Conservation (phyloP, 108 stramenopile genomes). For the Fistulifera pelliculosa region DNA sequence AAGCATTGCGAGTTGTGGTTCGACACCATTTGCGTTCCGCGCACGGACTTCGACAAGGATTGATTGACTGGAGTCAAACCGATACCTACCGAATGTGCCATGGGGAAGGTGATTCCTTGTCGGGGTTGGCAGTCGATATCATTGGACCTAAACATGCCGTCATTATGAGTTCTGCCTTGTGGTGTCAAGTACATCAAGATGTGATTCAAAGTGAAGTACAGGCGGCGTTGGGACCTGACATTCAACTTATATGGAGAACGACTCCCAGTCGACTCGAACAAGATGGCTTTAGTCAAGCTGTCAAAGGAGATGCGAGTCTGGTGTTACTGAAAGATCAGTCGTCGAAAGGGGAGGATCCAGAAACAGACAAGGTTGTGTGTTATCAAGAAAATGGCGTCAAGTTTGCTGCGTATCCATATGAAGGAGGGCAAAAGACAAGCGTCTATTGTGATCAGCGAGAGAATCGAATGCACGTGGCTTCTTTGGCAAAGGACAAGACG, state of each 20-base stretch:
- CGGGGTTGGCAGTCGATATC: slow-evolving; percentile 88
- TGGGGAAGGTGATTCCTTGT: slow-evolving; percentile 91
- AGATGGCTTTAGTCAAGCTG: slow-evolving; percentile 43
- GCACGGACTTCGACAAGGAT: slow-evolving; percentile 28
- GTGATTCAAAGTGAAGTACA: slow-evolving; percentile 37
- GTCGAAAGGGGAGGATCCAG: slow-evolving; percentile 3
- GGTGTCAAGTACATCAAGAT: slow-evolving; percentile 81
- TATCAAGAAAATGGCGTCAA: slow-evolving; percentile 67
- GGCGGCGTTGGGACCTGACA: slow-evolving; percentile 27
- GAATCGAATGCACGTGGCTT: slow-evolving; percentile 63
- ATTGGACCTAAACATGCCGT: slow-evolving; percentile 65
- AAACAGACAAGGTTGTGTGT: slow-evolving; percentile 23
- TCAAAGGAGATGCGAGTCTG: not conserved
- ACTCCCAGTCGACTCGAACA: slow-evolving; percentile 59
- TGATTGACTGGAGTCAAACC: slow-evolving; percentile 14
- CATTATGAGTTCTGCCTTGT: slow-evolving; percentile 82
- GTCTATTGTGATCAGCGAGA: slow-evolving; percentile 97
- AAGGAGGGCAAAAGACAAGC: slow-evolving; percentile 89
- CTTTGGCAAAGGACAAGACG: slow-evolving; percentile 38
- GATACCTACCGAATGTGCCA: slow-evolving; percentile 82
- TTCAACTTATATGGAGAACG: slow-evolving; percentile 51
- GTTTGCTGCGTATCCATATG: slow-evolving; percentile 64
- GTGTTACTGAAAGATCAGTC: not conserved
- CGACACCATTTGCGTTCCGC: slow-evolving; percentile 42
- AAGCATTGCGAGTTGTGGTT: slow-evolving; percentile 38